Conservation (phyloP, 2,329 filamentous ascomycete genomes). For the Colletotrichum siamense region DNA sequence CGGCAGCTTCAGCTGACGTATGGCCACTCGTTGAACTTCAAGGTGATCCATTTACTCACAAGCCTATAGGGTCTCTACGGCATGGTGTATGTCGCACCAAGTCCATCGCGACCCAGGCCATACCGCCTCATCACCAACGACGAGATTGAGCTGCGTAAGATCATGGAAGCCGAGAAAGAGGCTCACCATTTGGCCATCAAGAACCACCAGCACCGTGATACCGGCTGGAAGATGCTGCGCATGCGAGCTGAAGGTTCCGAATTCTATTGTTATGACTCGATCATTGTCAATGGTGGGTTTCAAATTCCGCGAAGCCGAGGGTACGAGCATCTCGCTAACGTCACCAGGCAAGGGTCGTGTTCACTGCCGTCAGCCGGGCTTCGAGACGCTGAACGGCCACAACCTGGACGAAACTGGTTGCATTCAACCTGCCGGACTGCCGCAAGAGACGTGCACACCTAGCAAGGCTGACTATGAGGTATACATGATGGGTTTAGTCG, state of each 20-base stretch:
- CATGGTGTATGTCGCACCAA: constrained; percentile 15
- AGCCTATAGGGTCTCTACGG: constrained; percentile 4
- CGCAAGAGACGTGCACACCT: not conserved
- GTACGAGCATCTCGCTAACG: not conserved
- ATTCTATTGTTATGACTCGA: constrained; percentile 27
- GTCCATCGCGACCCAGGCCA: not conserved
- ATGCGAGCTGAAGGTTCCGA: constrained; percentile 16
- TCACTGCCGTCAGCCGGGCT: constrained; percentile 22
- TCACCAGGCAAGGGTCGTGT: constrained; percentile 27
- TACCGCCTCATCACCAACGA: constrained; percentile 5
- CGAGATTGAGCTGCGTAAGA: not conserved
- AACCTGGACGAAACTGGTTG: constrained; percentile 10
- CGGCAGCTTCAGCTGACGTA: constrained; percentile 13
- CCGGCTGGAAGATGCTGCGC: constrained; percentile 17
- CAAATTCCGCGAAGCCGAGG: not conserved
- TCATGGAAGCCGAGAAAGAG: constrained; percentile 11
- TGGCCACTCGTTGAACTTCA: too few relatives aligned
- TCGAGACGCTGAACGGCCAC: not conserved
- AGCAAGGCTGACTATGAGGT: constrained; percentile 14
- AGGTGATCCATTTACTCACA: not conserved
- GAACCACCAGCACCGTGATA: constrained; percentile 17
- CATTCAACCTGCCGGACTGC: constrained; percentile 3
- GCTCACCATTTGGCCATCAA: constrained; percentile 10
- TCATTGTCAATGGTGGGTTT: constrained; percentile 27
- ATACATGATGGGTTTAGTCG: not conserved